Percentiles rank a stretch among this genome's conserved stretches.
phyloP scores from a whole-genome alignment of 345 rosid species.

The Clarkia xantiana region DNA sequence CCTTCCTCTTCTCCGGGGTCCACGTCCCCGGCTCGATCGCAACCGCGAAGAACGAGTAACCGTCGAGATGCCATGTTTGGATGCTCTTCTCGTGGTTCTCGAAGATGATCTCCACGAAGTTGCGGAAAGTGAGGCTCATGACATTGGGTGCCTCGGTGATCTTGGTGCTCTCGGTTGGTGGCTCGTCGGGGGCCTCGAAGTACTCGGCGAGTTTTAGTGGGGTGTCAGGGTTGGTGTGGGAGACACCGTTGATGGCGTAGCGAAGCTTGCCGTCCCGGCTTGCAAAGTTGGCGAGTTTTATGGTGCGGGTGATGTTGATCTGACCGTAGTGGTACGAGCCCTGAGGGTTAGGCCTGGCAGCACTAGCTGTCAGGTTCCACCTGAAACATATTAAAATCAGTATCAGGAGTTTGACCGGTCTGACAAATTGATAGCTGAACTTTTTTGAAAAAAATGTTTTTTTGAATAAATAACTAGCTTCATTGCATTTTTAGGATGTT shows the following conservation, averaged over 20 bases:
- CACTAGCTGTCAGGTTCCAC: conserved; percentile 27
- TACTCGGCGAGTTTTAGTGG: conserved; percentile 29
- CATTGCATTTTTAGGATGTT: too few relatives aligned
- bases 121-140: conserved; percentile 12
- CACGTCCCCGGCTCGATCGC: conserved; percentile 19
- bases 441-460: too few relatives aligned
- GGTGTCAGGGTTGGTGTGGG: conserved; percentile 20
- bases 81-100: conserved; percentile 19
- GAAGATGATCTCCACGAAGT: conserved; percentile 23
- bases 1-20: conserved; percentile 13
- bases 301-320: conserved; percentile 19
- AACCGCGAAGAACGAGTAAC: conserved; percentile 31
- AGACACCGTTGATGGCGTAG: conserved; percentile 25
- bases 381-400: too few relatives aligned
- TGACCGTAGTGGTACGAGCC: conserved; percentile 33
- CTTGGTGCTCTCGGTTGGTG: neutral
- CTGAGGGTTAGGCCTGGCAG: conserved; percentile 39
- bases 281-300: conserved; percentile 19
- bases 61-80: conserved; percentile 39
- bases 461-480: too few relatives aligned
- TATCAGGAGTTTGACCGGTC: too few relatives aligned
- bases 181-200: conserved; percentile 11
- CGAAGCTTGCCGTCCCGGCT: conserved; percentile 12
- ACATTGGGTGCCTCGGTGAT: conserved; percentile 15
- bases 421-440: too few relatives aligned